A percentile compares a stretch with the other conserved stretches of the same genome.
Conservation (phyloP, 2,329 filamentous ascomycete genomes). For the Gaeumannomyces tritici region DNA sequence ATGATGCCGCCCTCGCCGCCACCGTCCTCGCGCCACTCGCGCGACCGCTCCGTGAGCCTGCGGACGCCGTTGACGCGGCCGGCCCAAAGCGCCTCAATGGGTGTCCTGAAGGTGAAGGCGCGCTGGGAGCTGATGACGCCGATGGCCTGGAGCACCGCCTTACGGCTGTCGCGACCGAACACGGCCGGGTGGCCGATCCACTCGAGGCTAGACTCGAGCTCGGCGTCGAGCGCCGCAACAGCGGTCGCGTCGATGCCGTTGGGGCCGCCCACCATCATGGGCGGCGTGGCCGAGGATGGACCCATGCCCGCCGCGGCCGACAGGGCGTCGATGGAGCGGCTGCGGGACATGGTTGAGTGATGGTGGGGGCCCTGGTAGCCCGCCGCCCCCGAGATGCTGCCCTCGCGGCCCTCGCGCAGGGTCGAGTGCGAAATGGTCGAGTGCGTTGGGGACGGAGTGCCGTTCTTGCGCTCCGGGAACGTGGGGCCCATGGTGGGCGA, state of each 20-base stretch:
- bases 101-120: conserved; percentile 85
- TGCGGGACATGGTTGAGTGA: conserved; percentile 29
- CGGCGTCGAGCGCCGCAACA: conserved; percentile 79
- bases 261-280: conserved; percentile 13
- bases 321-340: conserved; percentile 48
- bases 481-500: conserved; percentile 32
- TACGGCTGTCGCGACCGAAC: conserved; percentile 86
- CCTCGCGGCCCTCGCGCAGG: background rate
- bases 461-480: conserved; percentile 41
- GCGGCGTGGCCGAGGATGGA: background rate
- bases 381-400: background rate
- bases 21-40: conserved; percentile 84
- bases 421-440: conserved; percentile 32
- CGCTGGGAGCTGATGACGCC: conserved; percentile 93
- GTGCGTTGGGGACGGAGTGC: conserved; percentile 44
- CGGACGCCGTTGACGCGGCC: conserved; percentile 72
- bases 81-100: conserved; percentile 85
- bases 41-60: conserved; percentile 69
- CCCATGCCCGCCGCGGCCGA: conserved; percentile 8
- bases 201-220: conserved; percentile 82
- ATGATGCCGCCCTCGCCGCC: conserved; percentile 61
- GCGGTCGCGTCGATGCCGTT: conserved; percentile 76
- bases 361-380: background rate
- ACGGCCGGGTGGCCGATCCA: conserved; percentile 98
- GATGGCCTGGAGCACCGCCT: conserved; percentile 92